Evolutionary conservation across 2,329 filamentous ascomycete genomes (phyloP), one percentile per base, ranked within the genome.

Genomic region (Kalmusia sp.): DNA sequence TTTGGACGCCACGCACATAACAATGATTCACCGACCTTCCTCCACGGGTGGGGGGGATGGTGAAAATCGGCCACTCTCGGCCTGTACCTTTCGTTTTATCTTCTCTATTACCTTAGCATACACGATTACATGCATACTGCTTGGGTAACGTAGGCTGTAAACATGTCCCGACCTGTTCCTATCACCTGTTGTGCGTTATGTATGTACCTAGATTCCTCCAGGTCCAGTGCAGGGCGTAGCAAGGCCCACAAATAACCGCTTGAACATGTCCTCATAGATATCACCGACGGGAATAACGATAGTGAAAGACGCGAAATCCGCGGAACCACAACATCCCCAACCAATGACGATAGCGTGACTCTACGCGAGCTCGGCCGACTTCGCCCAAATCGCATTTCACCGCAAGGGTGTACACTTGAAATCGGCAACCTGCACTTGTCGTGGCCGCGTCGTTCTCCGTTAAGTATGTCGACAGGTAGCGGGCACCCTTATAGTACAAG

Each of bases 381-480:
- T 48, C 50, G 50, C 43, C 50, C 50, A 52, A 52, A 30, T 43
- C 30, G 27, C 12, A 7, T 34, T 30, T 24, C 48, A 21, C 19
- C 11, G 45, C 39, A 25, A 34, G 48, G 30, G n/a, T 33, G 11
- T 38, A 44, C 31, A 43, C 34, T 19, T 43, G 30, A 21, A 39
- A 33, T 44, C 48, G 38, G 48, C 48, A 30, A 43, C 38, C n/a
- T 37, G 30, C 43, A 43, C 39, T 1, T 43, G 31, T 19, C 22
- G 15, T 25, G 12, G n/a, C 11, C 37, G 28, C 38, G 24, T 19
- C 6, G 14, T 19, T 19, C 28, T 43, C 28, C 47, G 21, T 19
- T 41, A 35, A 50, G 27, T 35, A 44, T 51, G 24, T 39, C 21
- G 30, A 25, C 30, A 25, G 21, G 12, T 21, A 15, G 14, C 21